Base-by-base conservation (phyloP, 2,329 filamentous ascomycete species). In the Daldinia sp. region DNA sequence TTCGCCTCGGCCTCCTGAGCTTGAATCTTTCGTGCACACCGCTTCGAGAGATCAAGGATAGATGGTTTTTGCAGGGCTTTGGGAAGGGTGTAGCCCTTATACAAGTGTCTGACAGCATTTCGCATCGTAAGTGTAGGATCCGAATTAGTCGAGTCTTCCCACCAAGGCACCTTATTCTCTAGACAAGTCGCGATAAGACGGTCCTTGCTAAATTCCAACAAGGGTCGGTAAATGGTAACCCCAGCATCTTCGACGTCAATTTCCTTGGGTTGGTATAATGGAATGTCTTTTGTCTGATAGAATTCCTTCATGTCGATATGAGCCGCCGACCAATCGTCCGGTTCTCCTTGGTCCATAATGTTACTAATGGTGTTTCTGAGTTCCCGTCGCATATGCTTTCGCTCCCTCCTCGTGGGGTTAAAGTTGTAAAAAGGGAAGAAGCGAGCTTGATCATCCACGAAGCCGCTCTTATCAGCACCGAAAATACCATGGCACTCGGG, bases 131-230 rank as follows among this genome's bases (percentile, higher is more conserved):
- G 78, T 0, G 89, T 93, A 7, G 82, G 83, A 71, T 97, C 90
- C 13, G 81, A 76, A 72, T 99, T 99, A 1, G 94, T 97, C 39
- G 82, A 79, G 74, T 99, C 95, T 74, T 95, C 92, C 66, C 93
- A 91, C 90, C 92, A 98, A 0, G 80, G 78, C 8, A 96, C 78
- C 0, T 81, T 77, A 67, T 88, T 84, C n/a, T 84, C 80, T 63
- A 88, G 76, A 72, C 94, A 97, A 0, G 92, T 93, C 1, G 87
- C 86, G 41, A 90, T 82, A n/a, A 97, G 81, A 32, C 89, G 81
- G 51, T 86, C 82, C 77, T 98, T 96, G 62, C 83, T 79, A 72
- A 94, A 93, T 7, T 75, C 75, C 6, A 96, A 79, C 48, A 95
- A 77, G 3, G 92, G 92, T 6, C 92, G 85, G 69, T 89, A 85